Base-by-base conservation (phyloP, 1,139 yeast species). In the Starmera stellimalicola region DNA sequence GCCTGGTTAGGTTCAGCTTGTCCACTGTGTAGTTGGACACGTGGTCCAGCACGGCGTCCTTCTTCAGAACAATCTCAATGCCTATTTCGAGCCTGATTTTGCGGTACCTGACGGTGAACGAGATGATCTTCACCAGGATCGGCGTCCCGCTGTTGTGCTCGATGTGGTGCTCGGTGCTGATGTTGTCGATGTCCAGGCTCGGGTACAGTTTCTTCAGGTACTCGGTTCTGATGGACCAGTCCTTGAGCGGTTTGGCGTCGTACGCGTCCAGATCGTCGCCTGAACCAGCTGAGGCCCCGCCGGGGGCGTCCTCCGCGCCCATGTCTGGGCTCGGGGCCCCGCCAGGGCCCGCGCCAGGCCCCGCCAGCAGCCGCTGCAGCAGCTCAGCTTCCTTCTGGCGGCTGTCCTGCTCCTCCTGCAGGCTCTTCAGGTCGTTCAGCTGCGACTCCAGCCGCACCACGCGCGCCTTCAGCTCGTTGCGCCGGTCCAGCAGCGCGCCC, bases 131-230 rank as follows among this genome's bases (percentile, higher is more conserved):
- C 5, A 41, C 23, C 11, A 44, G 32, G 11, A 16, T 5, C 4
- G 16, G 36, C 27, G 32, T 34, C 27, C 22, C 26, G 14, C 22
- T 24, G 12, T 25, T 20, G 10, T 40, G 36, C 15, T 41, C 42
- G 7, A 47, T 19, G 2, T 43, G 24, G 2, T 45, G 28, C 5
- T 29, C 27, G 25, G 52, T 43, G 4, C 22, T 27, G 15, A 40
- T 34, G 14, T 36, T 27, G 1, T 18, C 8, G 2, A 48, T 37
- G 9, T 18, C 7, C 8, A 47, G 35, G 15, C 37, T 39, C 1
- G 50, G 50, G 15, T 48, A 48, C 25, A 48, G 38, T 31, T 37
- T 43, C 30, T 30, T 35, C 16, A 48, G 25, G 25, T 40, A 45
- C 20, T 42, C 43, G 2, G 42, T 27, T 24, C 51, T 34, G 4